Conservation (phyloP, 2,329 filamentous ascomycete genomes). For the Pseudogymnoascus sp. region DNA sequence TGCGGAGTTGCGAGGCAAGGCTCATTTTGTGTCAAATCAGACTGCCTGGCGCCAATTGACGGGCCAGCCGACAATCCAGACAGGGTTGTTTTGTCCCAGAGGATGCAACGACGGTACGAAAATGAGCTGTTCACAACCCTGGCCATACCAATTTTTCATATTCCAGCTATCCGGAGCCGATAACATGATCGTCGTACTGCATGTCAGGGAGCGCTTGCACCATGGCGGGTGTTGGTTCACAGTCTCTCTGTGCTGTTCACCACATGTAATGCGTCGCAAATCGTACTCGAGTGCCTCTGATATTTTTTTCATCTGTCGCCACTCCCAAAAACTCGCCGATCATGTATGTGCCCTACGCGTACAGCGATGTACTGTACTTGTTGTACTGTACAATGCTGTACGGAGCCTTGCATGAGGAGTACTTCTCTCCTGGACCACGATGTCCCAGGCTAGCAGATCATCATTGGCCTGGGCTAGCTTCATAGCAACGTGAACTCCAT, state of each 20-base stretch:
- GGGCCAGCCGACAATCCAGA: not conserved
- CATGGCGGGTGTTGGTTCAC: not conserved
- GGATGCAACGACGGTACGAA: not conserved
- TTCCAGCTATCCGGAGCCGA: slow-evolving; percentile 7
- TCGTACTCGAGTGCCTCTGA: not conserved
- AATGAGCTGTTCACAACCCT: not conserved
- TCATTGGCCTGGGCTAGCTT: not conserved
- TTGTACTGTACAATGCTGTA: not conserved
- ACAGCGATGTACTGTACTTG: not conserved
- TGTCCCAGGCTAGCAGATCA: not conserved
- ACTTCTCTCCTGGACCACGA: not conserved
- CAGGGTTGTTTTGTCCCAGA: slow-evolving; percentile 1
- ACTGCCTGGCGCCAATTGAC: not conserved
- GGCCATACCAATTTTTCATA: not conserved
- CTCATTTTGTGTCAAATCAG: not conserved
- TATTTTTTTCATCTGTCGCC: not conserved
- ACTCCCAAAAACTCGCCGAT: not conserved
- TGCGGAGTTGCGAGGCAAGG: not conserved
- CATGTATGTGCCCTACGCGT: not conserved
- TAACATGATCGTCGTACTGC: slow-evolving; percentile 5
- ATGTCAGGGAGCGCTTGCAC: not conserved
- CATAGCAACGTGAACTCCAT: slow-evolving; percentile 1
- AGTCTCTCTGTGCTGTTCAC: not conserved
- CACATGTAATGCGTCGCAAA: not conserved
- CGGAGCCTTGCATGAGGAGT: slow-evolving; percentile 1